phyloP scores from a whole-genome alignment of 441 rosid species.

The Lepidium campestre region DNA sequence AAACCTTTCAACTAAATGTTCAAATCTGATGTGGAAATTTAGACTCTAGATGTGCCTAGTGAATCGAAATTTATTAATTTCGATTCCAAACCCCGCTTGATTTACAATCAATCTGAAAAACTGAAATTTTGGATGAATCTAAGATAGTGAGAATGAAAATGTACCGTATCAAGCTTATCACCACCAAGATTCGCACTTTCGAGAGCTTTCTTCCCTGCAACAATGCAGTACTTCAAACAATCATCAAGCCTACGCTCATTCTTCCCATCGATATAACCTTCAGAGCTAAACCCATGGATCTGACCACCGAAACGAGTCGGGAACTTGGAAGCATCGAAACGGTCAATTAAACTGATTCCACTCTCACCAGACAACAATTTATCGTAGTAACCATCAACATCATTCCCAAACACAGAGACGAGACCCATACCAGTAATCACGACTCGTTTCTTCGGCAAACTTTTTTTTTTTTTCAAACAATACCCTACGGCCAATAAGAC shows the following conservation, averaged over 20 bases:
- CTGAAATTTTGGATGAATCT: background rate
- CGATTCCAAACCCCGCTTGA: background rate
- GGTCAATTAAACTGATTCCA: constrained; percentile 79
- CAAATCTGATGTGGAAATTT: background rate
- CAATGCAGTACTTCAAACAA: constrained; percentile 95
- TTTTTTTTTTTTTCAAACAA: too few relatives aligned
- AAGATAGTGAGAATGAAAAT: background rate
- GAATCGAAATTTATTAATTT: constrained; percentile 2
- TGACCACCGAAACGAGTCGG: constrained; percentile 95
- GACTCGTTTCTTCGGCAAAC: constrained; percentile 93
- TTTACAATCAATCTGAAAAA: background rate
- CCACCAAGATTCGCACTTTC: constrained; percentile 88
- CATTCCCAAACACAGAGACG: constrained; percentile 92
- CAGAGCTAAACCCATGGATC: constrained; percentile 78
- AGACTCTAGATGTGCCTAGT: background rate
- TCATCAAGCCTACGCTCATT: constrained; percentile 91
- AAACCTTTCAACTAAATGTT: too few relatives aligned
- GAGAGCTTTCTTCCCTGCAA: constrained; percentile 90
- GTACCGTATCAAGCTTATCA: constrained; percentile 54
- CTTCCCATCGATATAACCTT: constrained; percentile 90
- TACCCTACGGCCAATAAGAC: too few relatives aligned
- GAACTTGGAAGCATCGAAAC: constrained; percentile 92
- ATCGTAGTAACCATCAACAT: constrained; percentile 74
- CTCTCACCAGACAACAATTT: constrained; percentile 83
- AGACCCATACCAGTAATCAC: constrained; percentile 93